Base-by-base conservation (phyloP, 345 rosid genomes). In the Hypericum androsaemum region DNA sequence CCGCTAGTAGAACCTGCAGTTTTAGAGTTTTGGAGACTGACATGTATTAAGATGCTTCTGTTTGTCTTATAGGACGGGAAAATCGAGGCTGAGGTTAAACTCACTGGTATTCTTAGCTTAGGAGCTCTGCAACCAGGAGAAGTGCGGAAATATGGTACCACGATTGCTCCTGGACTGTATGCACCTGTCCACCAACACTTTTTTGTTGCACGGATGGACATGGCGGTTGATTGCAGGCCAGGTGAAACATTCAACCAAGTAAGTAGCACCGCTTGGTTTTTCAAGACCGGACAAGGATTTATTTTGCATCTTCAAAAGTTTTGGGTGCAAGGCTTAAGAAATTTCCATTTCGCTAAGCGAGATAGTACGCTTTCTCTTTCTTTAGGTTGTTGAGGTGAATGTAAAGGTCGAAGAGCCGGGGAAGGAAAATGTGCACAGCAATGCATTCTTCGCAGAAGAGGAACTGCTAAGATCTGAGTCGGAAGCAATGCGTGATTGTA, bases 161-260 rank as follows among this genome's bases (percentile, higher is more conserved):
- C 76, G 59, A 88, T 88, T 44, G 97, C 97, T 38, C 97, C 97
- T 10, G 87, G 89, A 36, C 59, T 88, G 40, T 85, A 88, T 72
- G 97, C 92, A 50, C 95, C 97, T 14, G 89, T 88, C 45, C 97
- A 88, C 69, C 97, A 88, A 54, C 97, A 88, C 60, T 85, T 88
- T 69, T 88, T 85, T 60, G 85, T 88, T 45, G 84, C 95, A 54
- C 97, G 97, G 43, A 76, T 85, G 95, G 83, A 88, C 65, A 83
- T 85, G 95, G 82, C 89, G 55, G 85, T 88, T 43, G 95, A 88
- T 65, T 83, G 92, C 75, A 83, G 69, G 72, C 82, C 95, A n/a
- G 87, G 87, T 52, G 97, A 88, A 79, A 71, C 95, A 58, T 74
- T 67, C 57, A 88, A 88, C 69, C 92, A 88, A 92, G 95, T 81